Percentiles rank a stretch among this genome's conserved stretches.
Evolutionary conservation across 306 rosid genomes (phyloP).

Genomic region (Vachellia collinsii): DNA sequence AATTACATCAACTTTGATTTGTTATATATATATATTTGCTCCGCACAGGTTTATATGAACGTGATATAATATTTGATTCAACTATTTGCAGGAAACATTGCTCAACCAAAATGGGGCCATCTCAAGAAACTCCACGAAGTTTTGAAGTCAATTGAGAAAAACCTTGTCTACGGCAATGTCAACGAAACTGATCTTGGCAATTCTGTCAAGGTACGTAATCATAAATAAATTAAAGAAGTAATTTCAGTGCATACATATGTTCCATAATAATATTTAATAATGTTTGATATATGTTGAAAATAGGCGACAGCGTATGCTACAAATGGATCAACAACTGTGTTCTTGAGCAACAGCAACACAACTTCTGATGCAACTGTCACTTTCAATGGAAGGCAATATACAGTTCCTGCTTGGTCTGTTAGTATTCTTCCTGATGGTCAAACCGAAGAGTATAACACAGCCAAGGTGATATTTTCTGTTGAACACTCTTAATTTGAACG

Average conservation of each 20-base stretch:
- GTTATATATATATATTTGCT: neutral
- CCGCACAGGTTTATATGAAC: neutral
- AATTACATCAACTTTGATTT: neutral
- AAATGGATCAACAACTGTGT: constrained; percentile 46
- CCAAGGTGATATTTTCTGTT: constrained; percentile 39
- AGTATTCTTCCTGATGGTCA: constrained; percentile 59
- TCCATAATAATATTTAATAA: neutral
- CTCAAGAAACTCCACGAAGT: neutral
- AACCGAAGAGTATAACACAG: constrained; percentile 56
- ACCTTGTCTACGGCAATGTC: neutral
- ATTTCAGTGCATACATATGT: too few species aligned
- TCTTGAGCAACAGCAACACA: constrained; percentile 51
- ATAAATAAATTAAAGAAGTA: neutral
- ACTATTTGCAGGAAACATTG: neutral
- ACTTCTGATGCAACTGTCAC: constrained; percentile 50
- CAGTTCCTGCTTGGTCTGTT: constrained; percentile 73
- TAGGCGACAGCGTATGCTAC: constrained; percentile 53
- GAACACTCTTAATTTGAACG: too few species aligned
- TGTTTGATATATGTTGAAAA: neutral
- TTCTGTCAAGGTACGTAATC: neutral
- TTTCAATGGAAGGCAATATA: constrained; percentile 33
- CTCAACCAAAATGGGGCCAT: constrained; percentile 14
- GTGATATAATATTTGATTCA: neutral
- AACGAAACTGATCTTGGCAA: neutral
- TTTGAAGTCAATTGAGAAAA: neutral